A percentile compares a stretch with the other conserved stretches of the same genome.
Conservation (phyloP, 1,139 yeast genomes). For the Kodamaea plutei region DNA sequence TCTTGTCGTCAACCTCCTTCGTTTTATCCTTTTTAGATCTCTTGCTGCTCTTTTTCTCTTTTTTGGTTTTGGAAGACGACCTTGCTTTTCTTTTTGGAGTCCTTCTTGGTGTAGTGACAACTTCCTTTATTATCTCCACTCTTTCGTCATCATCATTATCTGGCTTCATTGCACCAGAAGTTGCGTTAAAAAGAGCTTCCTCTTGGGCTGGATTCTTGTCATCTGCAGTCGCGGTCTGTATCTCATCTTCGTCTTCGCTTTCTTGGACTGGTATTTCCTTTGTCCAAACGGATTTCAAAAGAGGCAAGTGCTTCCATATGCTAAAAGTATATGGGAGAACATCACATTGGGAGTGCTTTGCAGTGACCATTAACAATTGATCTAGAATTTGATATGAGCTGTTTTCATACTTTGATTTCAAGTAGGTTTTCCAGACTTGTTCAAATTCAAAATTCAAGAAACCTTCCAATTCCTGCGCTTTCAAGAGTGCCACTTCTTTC, state of each 20-base stretch:
- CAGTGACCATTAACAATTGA: slow-evolving; percentile 15
- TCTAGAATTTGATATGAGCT: slow-evolving; percentile 16
- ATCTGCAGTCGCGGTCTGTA: background rate
- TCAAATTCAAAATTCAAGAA: slow-evolving; percentile 15
- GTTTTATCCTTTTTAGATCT: slow-evolving; percentile 5
- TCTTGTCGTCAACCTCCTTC: slow-evolving; percentile 5
- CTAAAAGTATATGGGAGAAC: slow-evolving; percentile 14
- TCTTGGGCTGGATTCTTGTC: slow-evolving; percentile 3
- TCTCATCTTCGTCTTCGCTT: background rate
- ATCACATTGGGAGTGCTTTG: slow-evolving; percentile 12
- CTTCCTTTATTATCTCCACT: background rate
- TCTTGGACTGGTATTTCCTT: slow-evolving; percentile 3
- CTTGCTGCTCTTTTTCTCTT: slow-evolving; percentile 4
- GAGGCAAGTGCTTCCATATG: slow-evolving; percentile 15
- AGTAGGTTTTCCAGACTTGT: slow-evolving; percentile 18
- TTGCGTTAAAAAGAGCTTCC: background rate
- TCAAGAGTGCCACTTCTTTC: slow-evolving; percentile 15
- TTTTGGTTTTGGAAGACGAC: slow-evolving; percentile 2
- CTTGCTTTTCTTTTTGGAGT: slow-evolving; percentile 1
- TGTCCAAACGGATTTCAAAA: slow-evolving; percentile 11
- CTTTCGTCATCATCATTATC: slow-evolving; percentile 2
- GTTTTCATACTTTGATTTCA: slow-evolving; percentile 11
- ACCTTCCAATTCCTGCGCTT: slow-evolving; percentile 13
- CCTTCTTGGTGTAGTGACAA: background rate
- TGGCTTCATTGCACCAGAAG: background rate